A percentile compares a stretch with the other conserved stretches of the same genome.
Evolutionary conservation across 139 green algal genomes (phyloP).

Genomic region (Zygnema circumcarinatum): DNA sequence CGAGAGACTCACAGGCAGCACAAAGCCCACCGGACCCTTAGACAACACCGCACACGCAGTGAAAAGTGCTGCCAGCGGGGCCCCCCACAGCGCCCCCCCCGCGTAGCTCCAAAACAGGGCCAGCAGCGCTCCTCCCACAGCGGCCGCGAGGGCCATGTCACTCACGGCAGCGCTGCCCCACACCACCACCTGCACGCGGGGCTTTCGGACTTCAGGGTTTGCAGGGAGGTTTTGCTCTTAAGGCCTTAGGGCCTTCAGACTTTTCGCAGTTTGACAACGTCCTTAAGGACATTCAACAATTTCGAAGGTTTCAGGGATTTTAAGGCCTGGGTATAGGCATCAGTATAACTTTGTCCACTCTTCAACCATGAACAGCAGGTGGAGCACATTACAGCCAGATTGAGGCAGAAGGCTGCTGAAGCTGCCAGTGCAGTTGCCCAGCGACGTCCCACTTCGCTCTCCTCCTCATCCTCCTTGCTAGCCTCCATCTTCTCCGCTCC

Average conservation of each 20-base stretch:
- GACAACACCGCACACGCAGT: constrained; percentile 30
- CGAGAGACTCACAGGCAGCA: constrained; percentile 30
- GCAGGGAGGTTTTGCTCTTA: too few relatives aligned
- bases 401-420: constrained; percentile 23
- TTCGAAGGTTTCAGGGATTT: too few relatives aligned
- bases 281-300: too few relatives aligned
- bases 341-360: too few relatives aligned
- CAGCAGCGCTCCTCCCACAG: constrained; percentile 19
- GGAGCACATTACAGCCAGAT: constrained; percentile 20
- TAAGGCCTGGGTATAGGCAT: too few relatives aligned
- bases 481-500: too few relatives aligned
- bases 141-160: constrained; percentile 32
- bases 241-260: too few relatives aligned
- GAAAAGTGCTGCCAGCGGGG: constrained; percentile 9
- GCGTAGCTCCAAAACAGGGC: constrained; percentile 52
- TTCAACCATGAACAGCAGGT: too few relatives aligned
- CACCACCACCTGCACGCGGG: constrained; percentile 15
- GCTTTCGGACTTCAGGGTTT: not conserved
- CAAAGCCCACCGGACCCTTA: constrained; percentile 52
- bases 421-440: constrained; percentile 7
- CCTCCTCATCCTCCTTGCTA: not conserved
- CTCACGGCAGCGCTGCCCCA: constrained; percentile 48
- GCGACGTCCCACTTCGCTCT: not conserved
- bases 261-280: too few relatives aligned
- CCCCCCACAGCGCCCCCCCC: not conserved